Evolutionary conservation across 2,329 filamentous ascomycete genomes (phyloP).

Genomic region (Fusarium floridanum): DNA sequence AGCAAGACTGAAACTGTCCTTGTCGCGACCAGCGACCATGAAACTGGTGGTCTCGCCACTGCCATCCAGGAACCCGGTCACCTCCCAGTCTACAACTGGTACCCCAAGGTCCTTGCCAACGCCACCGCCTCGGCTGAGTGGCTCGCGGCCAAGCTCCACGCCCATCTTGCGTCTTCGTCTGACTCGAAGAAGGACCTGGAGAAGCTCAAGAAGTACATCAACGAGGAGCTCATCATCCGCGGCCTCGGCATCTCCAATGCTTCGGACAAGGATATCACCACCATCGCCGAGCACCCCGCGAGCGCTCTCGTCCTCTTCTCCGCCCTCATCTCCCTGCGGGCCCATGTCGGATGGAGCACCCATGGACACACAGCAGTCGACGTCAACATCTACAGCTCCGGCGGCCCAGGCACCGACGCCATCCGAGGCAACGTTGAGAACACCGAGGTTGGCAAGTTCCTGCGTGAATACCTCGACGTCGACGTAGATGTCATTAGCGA

Average conservation of each 20-base stretch:
- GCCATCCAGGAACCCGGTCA: constrained; percentile 75
- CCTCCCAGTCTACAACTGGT: constrained; percentile 78
- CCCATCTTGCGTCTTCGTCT: constrained; percentile 64
- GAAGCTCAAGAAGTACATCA: constrained; percentile 74
- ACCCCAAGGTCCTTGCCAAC: constrained; percentile 80
- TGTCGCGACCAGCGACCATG: constrained; percentile 93
- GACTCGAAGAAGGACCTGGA: constrained; percentile 49
- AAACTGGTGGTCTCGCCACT: constrained; percentile 89
- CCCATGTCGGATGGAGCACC: constrained; percentile 93
- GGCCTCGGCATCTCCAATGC: constrained; percentile 84
- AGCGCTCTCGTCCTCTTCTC: constrained; percentile 74
- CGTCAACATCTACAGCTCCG: constrained; percentile 94
- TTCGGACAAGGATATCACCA: constrained; percentile 76
- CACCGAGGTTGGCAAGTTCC: constrained; percentile 87
- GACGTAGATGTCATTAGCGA: constrained; percentile 83
- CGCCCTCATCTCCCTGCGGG: constrained; percentile 87
- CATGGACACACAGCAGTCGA: constrained; percentile 95
- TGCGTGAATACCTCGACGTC: constrained; percentile 82
- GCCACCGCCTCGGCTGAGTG: constrained; percentile 84
- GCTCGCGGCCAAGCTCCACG: constrained; percentile 72
- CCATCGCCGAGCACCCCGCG: constrained; percentile 70
- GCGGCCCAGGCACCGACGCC: constrained; percentile 71
- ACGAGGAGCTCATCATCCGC: constrained; percentile 73
- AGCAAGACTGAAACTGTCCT: constrained; percentile 82
- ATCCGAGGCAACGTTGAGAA: constrained; percentile 94